Evolutionary conservation across 352 stramenopile genomes (phyloP), one percentile per base, ranked within the genome.

Genomic region (Thalassiosira livingstoniorum): DNA sequence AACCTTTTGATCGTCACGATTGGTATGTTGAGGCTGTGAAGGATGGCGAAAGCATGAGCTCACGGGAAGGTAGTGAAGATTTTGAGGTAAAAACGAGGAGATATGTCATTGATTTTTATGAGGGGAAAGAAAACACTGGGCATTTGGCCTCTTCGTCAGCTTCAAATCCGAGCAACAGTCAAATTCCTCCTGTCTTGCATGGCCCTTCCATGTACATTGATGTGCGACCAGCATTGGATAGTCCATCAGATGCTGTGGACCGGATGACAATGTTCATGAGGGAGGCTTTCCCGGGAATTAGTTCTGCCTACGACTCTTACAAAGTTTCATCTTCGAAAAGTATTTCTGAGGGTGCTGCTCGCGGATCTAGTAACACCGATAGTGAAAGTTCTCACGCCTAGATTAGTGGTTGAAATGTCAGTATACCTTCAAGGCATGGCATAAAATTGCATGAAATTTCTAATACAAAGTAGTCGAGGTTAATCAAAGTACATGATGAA

Each of bases 51-150:
- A 70, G 68, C 1, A n/a, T n/a, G n/a, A n/a, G n/a, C n/a, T n/a
- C n/a, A n/a, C n/a, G n/a, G n/a, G 79, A 86, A 21, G 71, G 73
- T 10, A 80, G 86, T 13, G 88, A 90, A 32, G n/a, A n/a, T n/a
- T n/a, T n/a, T n/a, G n/a, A n/a, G n/a, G n/a, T n/a, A n/a, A n/a
- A n/a, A n/a, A 82, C 93, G 25, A 89, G 97, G 39, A 96, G 98
- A 68, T 99, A 99, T 86, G 97, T 99, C 31, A 98, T 99, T 84
- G 98, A 99, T 93, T 99, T 99, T 89, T 99, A 99, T 90, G 88
- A 88, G 35, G 80, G 90, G 64, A 66, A 79, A 43, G 74, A 80
- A 55, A 64, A 58, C 32, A 67, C 55, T 54, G 57, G 64, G 18
- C n/a, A 64, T 72, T 47, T 47, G 39, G 39, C 7, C 7, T 47